Evolutionary conservation across 768 basidiomycete genomes (phyloP), one percentile per base, ranked within the genome.

Genomic region (Leccinum ochraceum): DNA sequence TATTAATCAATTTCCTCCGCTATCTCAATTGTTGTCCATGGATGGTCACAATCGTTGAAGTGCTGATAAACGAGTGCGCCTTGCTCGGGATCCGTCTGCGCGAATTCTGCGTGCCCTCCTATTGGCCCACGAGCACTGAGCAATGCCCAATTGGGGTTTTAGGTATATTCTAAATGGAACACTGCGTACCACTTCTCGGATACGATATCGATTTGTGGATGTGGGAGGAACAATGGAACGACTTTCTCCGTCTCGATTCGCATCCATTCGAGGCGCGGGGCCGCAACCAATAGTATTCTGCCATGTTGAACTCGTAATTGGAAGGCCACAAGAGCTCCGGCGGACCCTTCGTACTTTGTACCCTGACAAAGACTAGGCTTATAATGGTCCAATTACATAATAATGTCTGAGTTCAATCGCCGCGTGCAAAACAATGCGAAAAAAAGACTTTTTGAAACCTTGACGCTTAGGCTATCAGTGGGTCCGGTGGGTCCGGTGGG

Each of bases 1-100:
- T 64, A 3, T 61, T 71, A 75, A 74, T 75, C 28, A 36, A 73
- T 59, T 36, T 24, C 32, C 34, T 24, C n/a, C 17, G 28, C 8
- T 17, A 50, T 30, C 3, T n/a, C 50, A 11, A 28, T 17, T n/a
- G 16, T 51, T 51, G 16, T 16, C 28, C 50, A n/a, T 16, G 17
- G 39, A n/a, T 9, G 17, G 36, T 37, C 14, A 16, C 36, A 42
- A 42, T n/a, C 9, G 4, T 9, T 9, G 17, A 9, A 42, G 17
- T 20, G 9, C 10, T 11, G n/a, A 44, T 44, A 30, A 30, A 44
- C 9, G n/a, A n/a, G 11, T 44, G 9, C 7, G 17, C 42, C 9
- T 10, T 17, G 42, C 42, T 42, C n/a, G 8, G 42, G 16, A 20
- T 44, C n/a, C 5, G 17, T 44, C 10, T 20, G 44, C 44, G 44